These are phyloP conservation scores for Marvania coccoides DNA, from an alignment of 139 green algal species.

Conservation along the genomic window DNA sequence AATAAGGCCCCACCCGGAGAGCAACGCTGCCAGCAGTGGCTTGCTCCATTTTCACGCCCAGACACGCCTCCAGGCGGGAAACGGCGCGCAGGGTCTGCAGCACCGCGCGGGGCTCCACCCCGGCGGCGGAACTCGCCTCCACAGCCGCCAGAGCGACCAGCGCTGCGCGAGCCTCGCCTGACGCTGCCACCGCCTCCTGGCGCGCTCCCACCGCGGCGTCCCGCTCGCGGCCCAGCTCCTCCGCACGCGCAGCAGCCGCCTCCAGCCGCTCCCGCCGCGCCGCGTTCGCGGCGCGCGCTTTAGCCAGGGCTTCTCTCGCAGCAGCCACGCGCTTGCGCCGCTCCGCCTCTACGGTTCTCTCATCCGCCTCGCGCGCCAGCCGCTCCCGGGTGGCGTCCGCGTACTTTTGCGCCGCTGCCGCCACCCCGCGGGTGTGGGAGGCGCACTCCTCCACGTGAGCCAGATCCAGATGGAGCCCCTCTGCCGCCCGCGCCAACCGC, in stretches of 20 bases:
- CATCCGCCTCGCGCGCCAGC: slow-evolving; percentile 2
- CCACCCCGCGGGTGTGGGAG: slow-evolving; percentile 4
- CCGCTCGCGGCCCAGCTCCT: not conserved
- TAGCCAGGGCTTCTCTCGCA: not conserved
- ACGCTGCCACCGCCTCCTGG: not conserved
- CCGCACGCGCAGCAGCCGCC: not conserved
- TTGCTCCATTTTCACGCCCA: not conserved
- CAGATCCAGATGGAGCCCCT: slow-evolving; percentile 13
- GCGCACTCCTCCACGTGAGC: not conserved
- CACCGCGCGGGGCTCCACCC: not conserved
- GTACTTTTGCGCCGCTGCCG: not conserved
- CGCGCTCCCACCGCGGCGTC: not conserved
- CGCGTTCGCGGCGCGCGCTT: slow-evolving; percentile 4
- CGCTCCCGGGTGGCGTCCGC: slow-evolving; percentile 1
- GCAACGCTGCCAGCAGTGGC: not conserved
- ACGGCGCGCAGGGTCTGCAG: not conserved
- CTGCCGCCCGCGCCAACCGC: not conserved
- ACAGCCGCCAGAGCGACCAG: not conserved
- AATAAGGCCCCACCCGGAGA: not conserved
- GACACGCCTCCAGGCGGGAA: not conserved
- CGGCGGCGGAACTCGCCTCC: not conserved
- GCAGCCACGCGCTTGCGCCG: not conserved
- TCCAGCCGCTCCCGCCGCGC: slow-evolving; percentile 2
- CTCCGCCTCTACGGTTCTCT: not conserved
- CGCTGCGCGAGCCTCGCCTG: not conserved